Base-by-base conservation (phyloP, 1,284 basidiomycete genomes). In the Rhodotorula mucilaginosa region DNA sequence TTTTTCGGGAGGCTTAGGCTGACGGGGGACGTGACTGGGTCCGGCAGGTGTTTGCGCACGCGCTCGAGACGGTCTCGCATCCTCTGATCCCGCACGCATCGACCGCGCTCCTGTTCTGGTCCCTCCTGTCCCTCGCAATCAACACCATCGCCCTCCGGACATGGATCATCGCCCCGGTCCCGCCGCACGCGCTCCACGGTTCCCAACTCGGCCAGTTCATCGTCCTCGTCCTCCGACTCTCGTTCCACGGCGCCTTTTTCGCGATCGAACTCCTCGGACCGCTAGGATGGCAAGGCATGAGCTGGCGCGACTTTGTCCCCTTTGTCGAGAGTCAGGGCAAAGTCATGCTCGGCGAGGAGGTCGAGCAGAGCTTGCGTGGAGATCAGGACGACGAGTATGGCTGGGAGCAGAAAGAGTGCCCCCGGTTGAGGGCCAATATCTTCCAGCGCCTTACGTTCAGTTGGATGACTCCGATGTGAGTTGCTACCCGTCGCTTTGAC, bases 401-500 rank as follows among this genome's bases (percentile, higher is more conserved):
- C 66, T 65, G 86, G 68, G 84, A 84, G 13, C 83, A 84, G 64
- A 79, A 82, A 44, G 91, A 93, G 79, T 90, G 84, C 78, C 94
- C 93, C 0, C 82, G 90, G 1, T 79, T 90, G 29, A 89, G 87
- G 0, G 92, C 95, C 48, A 97, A 96, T 81, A 85, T 96, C 61
- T 97, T 79, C 60, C 74, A 69, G 46, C 48, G 76, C 84, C 68
- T 91, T 86, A 87, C 85, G 1, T 94, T 94, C 79, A 82, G 82
- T 3, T 93, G 92, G 91, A 87, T 94, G 84, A 89, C 89, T 1
- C 85, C 86, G 74, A 88, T 89, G 79, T 89, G 90, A 34, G 84
- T 63, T 8, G 44, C 15, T 29, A 34, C 26, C 4, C 21, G 6
- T 39, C 10, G 3, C 7, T 39, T 39, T 5, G 10, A 18, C 31